Base-by-base conservation (phyloP, 2,329 filamentous ascomycete species). In the Fusarium agapanthi region DNA sequence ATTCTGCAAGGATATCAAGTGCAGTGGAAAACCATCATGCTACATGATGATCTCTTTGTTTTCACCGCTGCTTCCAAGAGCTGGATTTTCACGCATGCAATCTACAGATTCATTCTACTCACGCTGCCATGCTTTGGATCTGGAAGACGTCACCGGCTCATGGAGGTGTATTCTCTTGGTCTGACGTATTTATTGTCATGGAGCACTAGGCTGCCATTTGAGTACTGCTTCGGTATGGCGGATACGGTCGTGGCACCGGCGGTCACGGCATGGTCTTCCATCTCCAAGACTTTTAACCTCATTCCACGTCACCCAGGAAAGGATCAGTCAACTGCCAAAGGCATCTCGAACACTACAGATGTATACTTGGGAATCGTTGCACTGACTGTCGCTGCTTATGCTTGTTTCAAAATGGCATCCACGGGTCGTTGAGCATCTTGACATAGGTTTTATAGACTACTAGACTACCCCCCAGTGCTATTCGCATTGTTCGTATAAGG, bases 151-250 rank as follows among this genome's bases (percentile, higher is more conserved):
- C 57, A 61, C n/a, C 34, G 57, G 20, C 45, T 61, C 4, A 11
- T 61, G 30, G 57, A 61, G 15, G 28, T 37, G 30, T 61, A 61
- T 15, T 61, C 57, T 20, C 45, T 61, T 20, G n/a, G 47, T 4
- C 15, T 61, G 12, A 61, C 57, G 16, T 54, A 54, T n/a, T 61
- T 54, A 32, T 37, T 61, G 37, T 61, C 57, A 22, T 32, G 15
- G 30, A 28, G 30, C n/a, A 61, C 47, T 22, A 37, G 47, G 6
- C 37, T 61, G 11, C 47, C 57, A 6, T 61, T 61, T 30, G 57
- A 61, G 26, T 61, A 61, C n/a, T 61, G 57, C n/a, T 61, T 61
- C 11, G 57, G 57, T 0, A 61, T 61, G 57, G 47, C 57, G 14
- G 57, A 61, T 35, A 61, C 57, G 4, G 2, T 55, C 12, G 57